Percentiles rank a stretch among this genome's conserved stretches.
These are phyloP conservation scores for Populus hybrid DNA, from an alignment of 441 rosid species.

Conservation along the genomic window DNA sequence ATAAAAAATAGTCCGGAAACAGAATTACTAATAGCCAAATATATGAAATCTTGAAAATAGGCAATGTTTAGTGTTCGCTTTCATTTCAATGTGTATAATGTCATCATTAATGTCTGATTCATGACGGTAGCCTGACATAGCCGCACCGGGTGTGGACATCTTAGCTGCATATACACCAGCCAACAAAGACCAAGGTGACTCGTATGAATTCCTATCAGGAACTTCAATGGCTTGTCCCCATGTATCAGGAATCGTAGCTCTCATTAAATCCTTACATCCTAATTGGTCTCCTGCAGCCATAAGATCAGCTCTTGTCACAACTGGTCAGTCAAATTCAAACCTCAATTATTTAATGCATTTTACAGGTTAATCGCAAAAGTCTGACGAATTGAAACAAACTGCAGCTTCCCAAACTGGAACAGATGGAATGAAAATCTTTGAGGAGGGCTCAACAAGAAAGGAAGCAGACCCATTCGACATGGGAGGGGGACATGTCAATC, in stretches of 20 bases:
- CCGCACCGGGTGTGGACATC: slow-evolving; percentile 36
- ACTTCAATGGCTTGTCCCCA: slow-evolving; percentile 93
- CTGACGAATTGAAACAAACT: neutral
- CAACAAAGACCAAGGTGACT: neutral
- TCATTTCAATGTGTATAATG: neutral
- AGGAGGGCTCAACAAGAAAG: slow-evolving; percentile 35
- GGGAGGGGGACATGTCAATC: slow-evolving; percentile 54
- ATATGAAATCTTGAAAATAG: neutral
- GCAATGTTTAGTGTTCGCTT: neutral
- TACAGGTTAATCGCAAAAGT: neutral
- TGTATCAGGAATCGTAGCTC: slow-evolving; percentile 69
- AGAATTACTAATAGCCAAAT: neutral
- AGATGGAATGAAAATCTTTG: slow-evolving; percentile 31
- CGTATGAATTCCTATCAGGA: slow-evolving; percentile 71
- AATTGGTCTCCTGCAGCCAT: slow-evolving; percentile 69
- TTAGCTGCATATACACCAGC: slow-evolving; percentile 26
- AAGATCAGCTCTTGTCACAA: slow-evolving; percentile 78
- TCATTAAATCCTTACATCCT: slow-evolving; percentile 60
- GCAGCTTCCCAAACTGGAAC: slow-evolving; percentile 45
- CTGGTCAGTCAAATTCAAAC: slow-evolving; percentile 19
- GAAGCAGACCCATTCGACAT: slow-evolving; percentile 46
- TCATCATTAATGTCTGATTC: neutral
- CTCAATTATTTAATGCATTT: neutral
- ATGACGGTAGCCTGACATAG: slow-evolving; percentile 30
- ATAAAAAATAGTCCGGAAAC: neutral